These are phyloP conservation scores for Aureobasidium sp. DNA, from an alignment of 2,329 filamentous ascomycete genomes.

Conservation along the genomic window DNA sequence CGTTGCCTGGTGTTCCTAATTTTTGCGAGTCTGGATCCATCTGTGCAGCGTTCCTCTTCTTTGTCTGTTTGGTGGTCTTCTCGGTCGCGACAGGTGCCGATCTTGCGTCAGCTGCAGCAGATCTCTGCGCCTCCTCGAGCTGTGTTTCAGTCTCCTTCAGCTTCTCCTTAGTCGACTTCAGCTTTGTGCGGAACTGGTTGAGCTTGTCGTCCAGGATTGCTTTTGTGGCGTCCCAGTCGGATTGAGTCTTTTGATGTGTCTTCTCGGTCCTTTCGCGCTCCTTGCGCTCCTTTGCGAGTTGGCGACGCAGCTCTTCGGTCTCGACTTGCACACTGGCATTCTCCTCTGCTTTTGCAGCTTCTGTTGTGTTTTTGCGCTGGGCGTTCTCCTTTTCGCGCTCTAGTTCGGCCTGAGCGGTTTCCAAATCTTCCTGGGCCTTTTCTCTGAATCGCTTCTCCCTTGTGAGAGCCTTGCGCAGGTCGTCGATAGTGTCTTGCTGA, in stretches of 20 bases:
- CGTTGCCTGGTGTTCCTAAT: constrained; percentile 42
- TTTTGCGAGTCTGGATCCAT: constrained; percentile 40
- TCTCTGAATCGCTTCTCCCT: constrained; percentile 39
- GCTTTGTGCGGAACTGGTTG: constrained; percentile 59
- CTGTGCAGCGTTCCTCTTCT: constrained; percentile 35
- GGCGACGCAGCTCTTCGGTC: constrained; percentile 41
- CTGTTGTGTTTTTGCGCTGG: constrained; percentile 25
- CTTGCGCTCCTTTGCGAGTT: constrained; percentile 44
- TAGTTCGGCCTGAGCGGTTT: constrained; percentile 26
- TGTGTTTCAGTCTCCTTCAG: constrained; percentile 57
- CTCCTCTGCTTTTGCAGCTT: constrained; percentile 34
- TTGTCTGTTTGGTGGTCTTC: constrained; percentile 29
- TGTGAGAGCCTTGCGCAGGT: constrained; percentile 38
- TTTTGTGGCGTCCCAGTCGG: constrained; percentile 54
- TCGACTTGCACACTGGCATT: constrained; percentile 33
- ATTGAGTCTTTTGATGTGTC: constrained; percentile 46
- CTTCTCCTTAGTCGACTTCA: constrained; percentile 62
- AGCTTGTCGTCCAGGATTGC: constrained; percentile 63
- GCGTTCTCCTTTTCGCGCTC: constrained; percentile 27
- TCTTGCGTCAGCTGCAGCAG: constrained; percentile 24
- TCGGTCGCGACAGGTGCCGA: constrained; percentile 24
- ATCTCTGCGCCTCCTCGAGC: constrained; percentile 35
- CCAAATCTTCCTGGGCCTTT: constrained; percentile 31
- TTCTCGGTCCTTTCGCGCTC: constrained; percentile 46
- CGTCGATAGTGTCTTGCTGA: constrained; percentile 34